These are phyloP conservation scores for Talaromyces sp. DNA, from an alignment of 2,329 filamentous ascomycete genomes.

Conservation along the genomic window DNA sequence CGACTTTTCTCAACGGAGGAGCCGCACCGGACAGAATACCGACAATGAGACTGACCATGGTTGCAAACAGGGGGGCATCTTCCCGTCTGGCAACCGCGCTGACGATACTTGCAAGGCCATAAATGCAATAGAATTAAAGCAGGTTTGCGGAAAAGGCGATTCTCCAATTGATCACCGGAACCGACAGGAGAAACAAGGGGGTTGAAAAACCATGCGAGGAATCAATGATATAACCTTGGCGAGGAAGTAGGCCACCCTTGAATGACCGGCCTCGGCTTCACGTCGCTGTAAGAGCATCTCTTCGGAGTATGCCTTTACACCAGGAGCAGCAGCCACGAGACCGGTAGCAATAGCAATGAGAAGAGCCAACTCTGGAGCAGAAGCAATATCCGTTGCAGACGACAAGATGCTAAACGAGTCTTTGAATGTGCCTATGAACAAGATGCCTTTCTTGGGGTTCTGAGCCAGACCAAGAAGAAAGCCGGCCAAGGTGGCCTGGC, in stretches of 20 bases:
- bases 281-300: slow-evolving; percentile 17
- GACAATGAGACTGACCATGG: slow-evolving; percentile 15
- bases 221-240: slow-evolving; percentile 14
- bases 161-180: slow-evolving; percentile 11
- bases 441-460: slow-evolving; percentile 13
- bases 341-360: slow-evolving; percentile 14
- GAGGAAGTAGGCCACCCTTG: slow-evolving; percentile 6
- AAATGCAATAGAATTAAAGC: slow-evolving; percentile 18
- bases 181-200: slow-evolving; percentile 10
- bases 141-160: slow-evolving; percentile 12
- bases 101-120: slow-evolving; percentile 14
- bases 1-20: slow-evolving; percentile 10
- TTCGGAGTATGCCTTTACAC: slow-evolving; percentile 13
- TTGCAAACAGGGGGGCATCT: slow-evolving; percentile 11
- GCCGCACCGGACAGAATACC: slow-evolving; percentile 16
- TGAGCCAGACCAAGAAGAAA: slow-evolving; percentile 14
- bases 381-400: slow-evolving; percentile 5
- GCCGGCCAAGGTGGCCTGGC: slow-evolving; percentile 13
- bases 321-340: slow-evolving; percentile 14
- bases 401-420: slow-evolving; percentile 11
- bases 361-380: slow-evolving; percentile 11
- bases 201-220: slow-evolving; percentile 16
- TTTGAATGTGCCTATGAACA: slow-evolving; percentile 13
- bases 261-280: slow-evolving; percentile 17
- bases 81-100: slow-evolving; percentile 5